Percentiles rank a stretch among this genome's conserved stretches.
These are phyloP conservation scores for Colletotrichum chrysophilum DNA, from an alignment of 2,329 filamentous ascomycete species.

Conservation along the genomic window DNA sequence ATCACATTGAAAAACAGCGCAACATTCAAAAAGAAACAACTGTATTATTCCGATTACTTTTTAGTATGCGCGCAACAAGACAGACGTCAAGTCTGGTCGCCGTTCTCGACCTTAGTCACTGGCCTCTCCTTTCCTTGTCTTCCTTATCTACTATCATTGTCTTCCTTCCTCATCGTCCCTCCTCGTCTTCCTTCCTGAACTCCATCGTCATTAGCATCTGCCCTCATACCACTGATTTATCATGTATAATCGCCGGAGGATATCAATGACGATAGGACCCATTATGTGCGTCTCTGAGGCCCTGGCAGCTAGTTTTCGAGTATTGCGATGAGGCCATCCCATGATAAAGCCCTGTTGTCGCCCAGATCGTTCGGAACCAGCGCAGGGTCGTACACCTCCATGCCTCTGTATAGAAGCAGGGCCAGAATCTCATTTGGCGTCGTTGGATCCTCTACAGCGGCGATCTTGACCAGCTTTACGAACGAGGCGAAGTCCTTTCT, in stretches of 20 bases:
- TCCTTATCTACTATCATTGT: not conserved
- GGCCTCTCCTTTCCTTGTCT: not conserved
- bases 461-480: not conserved
- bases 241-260: not conserved
- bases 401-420: not conserved
- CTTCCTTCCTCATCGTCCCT: not conserved
- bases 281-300: not conserved
- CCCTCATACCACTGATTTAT: not conserved
- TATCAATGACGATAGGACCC: rapidly evolving
- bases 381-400: not conserved
- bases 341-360: too few species aligned
- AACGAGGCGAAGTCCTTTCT: not conserved
- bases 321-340: not conserved
- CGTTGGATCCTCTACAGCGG: not conserved
- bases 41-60: not conserved
- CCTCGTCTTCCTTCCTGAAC: not conserved
- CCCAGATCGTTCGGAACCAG: too few species aligned
- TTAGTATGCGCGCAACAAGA: not conserved
- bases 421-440: not conserved
- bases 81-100: not conserved
- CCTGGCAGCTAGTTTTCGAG: not conserved
- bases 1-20: not conserved
- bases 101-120: not conserved
- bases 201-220: not conserved
- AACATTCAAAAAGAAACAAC: not conserved